Percentiles rank a stretch among this genome's conserved stretches.
Conservation (phyloP, 2,329 filamentous ascomycete species). For the Penicillium rolfsii region DNA sequence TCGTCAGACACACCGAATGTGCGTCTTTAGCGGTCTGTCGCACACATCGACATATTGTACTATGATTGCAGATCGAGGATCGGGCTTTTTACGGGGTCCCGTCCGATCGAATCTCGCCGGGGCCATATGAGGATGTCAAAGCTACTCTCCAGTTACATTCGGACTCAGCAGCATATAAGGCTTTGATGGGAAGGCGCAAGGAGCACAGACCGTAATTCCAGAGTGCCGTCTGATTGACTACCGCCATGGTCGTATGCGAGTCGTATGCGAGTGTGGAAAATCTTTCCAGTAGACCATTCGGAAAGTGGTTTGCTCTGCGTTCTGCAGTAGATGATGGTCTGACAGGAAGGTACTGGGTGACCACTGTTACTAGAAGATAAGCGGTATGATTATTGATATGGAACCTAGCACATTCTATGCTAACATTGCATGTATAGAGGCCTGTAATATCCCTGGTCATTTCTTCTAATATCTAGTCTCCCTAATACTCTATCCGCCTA, state of each 20-base stretch:
- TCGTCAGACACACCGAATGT: conserved; percentile 1
- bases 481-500: neutral
- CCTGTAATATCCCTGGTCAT: neutral
- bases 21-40: neutral
- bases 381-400: neutral
- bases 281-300: neutral
- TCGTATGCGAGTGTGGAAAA: no score
- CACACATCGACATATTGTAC: neutral
- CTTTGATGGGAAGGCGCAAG: neutral
- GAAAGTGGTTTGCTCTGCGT: neutral
- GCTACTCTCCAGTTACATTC: neutral
- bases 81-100: neutral
- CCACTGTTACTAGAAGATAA: neutral
- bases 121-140: neutral
- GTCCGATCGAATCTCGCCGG: neutral
- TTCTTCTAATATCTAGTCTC: neutral
- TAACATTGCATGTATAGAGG: neutral
- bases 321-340: no score
- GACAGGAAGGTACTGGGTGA: neutral
- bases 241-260: no score
- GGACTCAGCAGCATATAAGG: neutral
- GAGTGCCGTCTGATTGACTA: no score
- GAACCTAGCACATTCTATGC: neutral
- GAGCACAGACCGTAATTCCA: no score
- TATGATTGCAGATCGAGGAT: neutral